Base-by-base conservation (phyloP, 495 filamentous ascomycete species). In the Hypoxylon rickii region DNA sequence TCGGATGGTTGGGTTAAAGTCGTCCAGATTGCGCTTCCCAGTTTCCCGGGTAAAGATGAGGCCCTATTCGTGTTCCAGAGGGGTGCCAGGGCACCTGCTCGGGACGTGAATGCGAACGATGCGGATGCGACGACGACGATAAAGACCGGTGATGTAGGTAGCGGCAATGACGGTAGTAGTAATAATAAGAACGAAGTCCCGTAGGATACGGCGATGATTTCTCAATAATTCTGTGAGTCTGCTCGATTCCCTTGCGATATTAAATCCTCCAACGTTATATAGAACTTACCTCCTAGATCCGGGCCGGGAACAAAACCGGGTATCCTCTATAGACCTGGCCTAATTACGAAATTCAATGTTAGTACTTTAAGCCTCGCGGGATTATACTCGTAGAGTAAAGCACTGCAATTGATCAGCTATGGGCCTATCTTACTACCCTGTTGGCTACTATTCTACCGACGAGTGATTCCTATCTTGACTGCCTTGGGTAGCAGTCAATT, bases 21-120 rank as follows among this genome's bases (percentile, higher is more conserved):
- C 2, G 72, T 72, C 7, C 76, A 79, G 66, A 58, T 81, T 21
- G 68, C 79, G 11, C 65, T 83, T 57, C 79, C 78, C 5, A 76
- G 73, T 54, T 82, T 82, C 63, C 74, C 79, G 0, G 80, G 80
- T 10, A 83, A 82, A 61, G 79, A 82, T 51, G 79, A 82, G 55
- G 80, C 73, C 1, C 48, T 83, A 57, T 82, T 73, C 66, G 69
- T 82, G 19, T 82, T 73, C 42, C 71, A 73, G 49, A 51, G 71
- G 20, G 67, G 68, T n/a, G 15, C 59, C 1, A 61, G 65, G 34
- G 67, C 61, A 0, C 65, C 69, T 3, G 3, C 33, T 33, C 10
- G 15, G 29, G 34, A 48, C 20, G 24, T 3, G 7, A 18, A 37
- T 2, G 12, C 38, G 37, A n/a, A n/a, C n/a, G 32, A 1, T 8